Evolutionary conservation across 768 basidiomycete genomes (phyloP).

Genomic region (Suillus spraguei): DNA sequence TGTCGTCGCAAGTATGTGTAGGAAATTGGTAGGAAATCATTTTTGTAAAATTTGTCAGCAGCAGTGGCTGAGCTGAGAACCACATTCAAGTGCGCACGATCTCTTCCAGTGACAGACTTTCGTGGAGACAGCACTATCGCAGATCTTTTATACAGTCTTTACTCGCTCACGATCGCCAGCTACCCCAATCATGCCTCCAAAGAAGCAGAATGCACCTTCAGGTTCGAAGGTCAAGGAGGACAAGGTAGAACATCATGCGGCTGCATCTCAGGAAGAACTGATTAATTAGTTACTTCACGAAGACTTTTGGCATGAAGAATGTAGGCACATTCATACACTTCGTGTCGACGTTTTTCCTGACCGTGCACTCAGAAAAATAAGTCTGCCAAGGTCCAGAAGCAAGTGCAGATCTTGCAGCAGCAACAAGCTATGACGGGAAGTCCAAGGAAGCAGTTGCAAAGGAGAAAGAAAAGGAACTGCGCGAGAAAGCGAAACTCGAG

Average conservation of each 20-base stretch:
- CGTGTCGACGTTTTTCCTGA: conserved; percentile 7
- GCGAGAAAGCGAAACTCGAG: conserved; percentile 73
- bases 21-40: neutral
- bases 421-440: conserved; percentile 79
- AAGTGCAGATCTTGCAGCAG: conserved; percentile 78
- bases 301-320: conserved; percentile 92
- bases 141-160: conserved; percentile 8
- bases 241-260: conserved; percentile 54
- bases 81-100: neutral
- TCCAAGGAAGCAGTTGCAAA: conserved; percentile 79
- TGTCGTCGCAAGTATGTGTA: neutral
- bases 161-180: neutral
- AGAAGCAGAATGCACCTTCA: conserved; percentile 60
- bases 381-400: conserved; percentile 88
- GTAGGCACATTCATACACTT: conserved; percentile 43
- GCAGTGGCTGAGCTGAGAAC: neutral
- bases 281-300: conserved; percentile 31
- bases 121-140: conserved; percentile 13
- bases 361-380: conserved; percentile 79
- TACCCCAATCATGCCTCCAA: conserved; percentile 68
- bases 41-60: conserved; percentile 8
- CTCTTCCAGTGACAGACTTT: conserved; percentile 5
- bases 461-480: conserved; percentile 80
- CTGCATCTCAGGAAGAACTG: conserved; percentile 25
- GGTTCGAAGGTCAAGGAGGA: conserved; percentile 79